Percentiles rank a stretch among this genome's conserved stretches.
phyloP scores from a whole-genome alignment of 148 eudicot genomes.

The Salicornia ramosissima region DNA sequence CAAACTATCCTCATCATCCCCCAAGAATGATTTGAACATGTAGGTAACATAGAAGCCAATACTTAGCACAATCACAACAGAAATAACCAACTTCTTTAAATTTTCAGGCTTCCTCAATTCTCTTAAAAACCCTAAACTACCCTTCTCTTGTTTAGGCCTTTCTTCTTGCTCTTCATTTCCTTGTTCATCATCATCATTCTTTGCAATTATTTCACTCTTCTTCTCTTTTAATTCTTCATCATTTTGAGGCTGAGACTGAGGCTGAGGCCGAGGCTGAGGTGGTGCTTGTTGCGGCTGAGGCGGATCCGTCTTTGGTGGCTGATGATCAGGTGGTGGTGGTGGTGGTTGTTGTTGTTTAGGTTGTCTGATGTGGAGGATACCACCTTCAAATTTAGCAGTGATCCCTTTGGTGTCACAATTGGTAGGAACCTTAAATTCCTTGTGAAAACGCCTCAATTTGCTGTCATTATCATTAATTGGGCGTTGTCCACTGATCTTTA shows the following conservation, averaged over 20 bases:
- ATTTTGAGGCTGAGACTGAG: not conserved
- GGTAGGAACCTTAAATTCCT: conserved; percentile 36
- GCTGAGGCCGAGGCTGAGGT: not conserved
- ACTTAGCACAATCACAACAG: conserved; percentile 27
- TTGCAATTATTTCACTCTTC: not conserved
- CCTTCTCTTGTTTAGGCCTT: not conserved
- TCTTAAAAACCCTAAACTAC: conserved; percentile 15
- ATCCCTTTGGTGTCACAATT: conserved; percentile 47
- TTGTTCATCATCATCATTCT: too few relatives aligned
- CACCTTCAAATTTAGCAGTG: conserved; percentile 52
- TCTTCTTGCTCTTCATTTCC: not conserved
- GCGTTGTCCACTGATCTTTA: conserved; percentile 54
- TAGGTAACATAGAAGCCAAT: conserved; percentile 33
- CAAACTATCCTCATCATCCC: not conserved
- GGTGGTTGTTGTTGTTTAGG: conserved; percentile 49
- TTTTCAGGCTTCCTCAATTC: conserved; percentile 39
- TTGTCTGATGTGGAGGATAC: conserved; percentile 38
- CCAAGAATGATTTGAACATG: conserved; percentile 16
- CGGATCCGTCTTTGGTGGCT: not conserved
- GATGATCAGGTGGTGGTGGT: conserved; percentile 7
- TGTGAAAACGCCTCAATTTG: conserved; percentile 50
- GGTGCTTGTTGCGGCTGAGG: conserved; percentile 4
- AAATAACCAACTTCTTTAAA: conserved; percentile 22
- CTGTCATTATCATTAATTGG: conserved; percentile 31
- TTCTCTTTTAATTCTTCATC: not conserved